Percentiles rank a stretch among this genome's conserved stretches.
Evolutionary conservation across 768 basidiomycete species (phyloP).

Genomic region (Boletus eberwhitei): DNA sequence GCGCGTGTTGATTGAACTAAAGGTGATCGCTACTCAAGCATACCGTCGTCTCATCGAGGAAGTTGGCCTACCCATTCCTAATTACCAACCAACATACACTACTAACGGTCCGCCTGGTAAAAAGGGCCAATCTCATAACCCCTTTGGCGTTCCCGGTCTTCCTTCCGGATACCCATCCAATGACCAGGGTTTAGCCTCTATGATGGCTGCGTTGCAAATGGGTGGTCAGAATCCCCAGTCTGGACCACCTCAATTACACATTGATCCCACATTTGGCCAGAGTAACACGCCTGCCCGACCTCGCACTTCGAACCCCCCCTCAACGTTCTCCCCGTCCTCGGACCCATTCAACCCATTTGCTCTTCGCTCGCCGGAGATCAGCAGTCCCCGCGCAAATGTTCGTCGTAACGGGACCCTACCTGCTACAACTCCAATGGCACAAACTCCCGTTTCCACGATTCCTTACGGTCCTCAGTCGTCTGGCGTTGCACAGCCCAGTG

Average conservation of each 20-base stretch:
- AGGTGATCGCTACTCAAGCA: constrained; percentile 91
- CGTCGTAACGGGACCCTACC: constrained; percentile 42
- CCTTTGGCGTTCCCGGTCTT: constrained; percentile 69
- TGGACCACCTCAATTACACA: constrained; percentile 68
- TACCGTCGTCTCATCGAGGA: constrained; percentile 93
- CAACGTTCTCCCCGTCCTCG: constrained; percentile 48
- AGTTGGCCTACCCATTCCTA: constrained; percentile 87
- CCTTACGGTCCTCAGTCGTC: constrained; percentile 64
- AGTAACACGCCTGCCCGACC: constrained; percentile 44
- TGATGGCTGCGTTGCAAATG: constrained; percentile 93
- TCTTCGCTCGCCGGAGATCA: constrained; percentile 46
- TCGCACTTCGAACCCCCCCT: constrained; percentile 40
- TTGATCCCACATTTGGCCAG: constrained; percentile 60
- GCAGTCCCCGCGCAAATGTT: constrained; percentile 46
- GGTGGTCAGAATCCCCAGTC: constrained; percentile 84
- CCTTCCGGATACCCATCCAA: constrained; percentile 79
- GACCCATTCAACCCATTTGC: constrained; percentile 61
- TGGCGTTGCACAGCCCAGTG: constrained; percentile 51
- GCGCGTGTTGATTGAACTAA: constrained; percentile 83
- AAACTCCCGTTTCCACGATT: constrained; percentile 32
- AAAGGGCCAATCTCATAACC: constrained; percentile 52
- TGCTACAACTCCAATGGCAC: constrained; percentile 32
- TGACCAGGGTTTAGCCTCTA: constrained; percentile 82
- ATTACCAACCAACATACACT: constrained; percentile 77
- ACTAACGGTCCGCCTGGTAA: constrained; percentile 55